Evolutionary conservation across 495 filamentous ascomycete species (phyloP), one percentile per base, ranked within the genome.

Genomic region (Aspergillus haitiensis): DNA sequence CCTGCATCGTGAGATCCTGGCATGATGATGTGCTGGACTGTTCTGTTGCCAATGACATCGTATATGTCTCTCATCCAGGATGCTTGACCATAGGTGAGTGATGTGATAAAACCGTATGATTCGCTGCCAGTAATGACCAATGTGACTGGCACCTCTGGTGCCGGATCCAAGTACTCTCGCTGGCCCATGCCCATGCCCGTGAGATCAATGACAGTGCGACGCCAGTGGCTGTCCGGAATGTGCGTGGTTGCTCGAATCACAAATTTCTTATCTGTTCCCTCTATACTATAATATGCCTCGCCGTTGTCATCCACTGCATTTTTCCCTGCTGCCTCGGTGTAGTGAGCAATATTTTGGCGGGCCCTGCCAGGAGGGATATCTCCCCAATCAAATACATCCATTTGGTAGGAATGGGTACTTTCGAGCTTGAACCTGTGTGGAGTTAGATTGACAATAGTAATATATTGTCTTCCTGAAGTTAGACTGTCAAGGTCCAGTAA

Each of bases 321-420:
- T 49, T 39, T 44, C 18, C 50, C 40, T 5, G 11, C 15, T 13
- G 16, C 32, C 8, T 35, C 34, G 7, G 58, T 48, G 18, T 60
- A 60, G 44, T 60, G 48, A 11, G 42, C 58, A 33, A 52, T 48
- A 32, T 60, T 60, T 27, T 60, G 58, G 42, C 58, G 50, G 32
- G 58, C 32, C 5, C 51, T 40, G 42, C 58, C 58, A 32, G 50
- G 11, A 10, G 58, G 58, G 12, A 60, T 54, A 21, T 60, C 58
- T n/a, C 50, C 58, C 58, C 58, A 60, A 40, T 54, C 42, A 18
- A 60, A 60, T n/a, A 16, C 52, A 46, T 60, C 58, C 58, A 60
- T 60, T 18, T 60, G 58, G 12, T 60, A 60, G 0, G 58, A 60
- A 32, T 60, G 58, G 1, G 58, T 49, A 18, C 58, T 44, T 7